These are phyloP conservation scores for Paratinospora sagittata DNA, from an alignment of 164 flowering plant species.

Conservation along the genomic window DNA sequence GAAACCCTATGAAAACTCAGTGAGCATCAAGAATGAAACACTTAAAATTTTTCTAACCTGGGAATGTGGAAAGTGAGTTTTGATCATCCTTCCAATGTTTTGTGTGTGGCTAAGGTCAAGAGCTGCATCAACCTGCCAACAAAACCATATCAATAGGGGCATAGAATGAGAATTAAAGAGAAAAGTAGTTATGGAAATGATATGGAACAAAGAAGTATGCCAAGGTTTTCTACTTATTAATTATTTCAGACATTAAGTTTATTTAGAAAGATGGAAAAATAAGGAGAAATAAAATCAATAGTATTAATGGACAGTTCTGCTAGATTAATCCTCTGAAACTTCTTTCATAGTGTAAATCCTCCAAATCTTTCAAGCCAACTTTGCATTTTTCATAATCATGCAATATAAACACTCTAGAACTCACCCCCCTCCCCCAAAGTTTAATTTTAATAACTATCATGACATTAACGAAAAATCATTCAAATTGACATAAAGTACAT, in stretches of 20 bases:
- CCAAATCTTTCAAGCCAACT: background rate
- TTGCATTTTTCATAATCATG: too few relatives aligned
- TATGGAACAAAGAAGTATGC: background rate
- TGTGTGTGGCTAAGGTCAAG: conserved; percentile 98
- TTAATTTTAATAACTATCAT: too few relatives aligned
- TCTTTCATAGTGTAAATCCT: too few relatives aligned
- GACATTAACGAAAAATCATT: background rate
- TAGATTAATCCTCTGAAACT: background rate
- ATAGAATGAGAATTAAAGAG: background rate
- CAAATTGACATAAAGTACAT: background rate
- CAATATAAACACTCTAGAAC: too few relatives aligned
- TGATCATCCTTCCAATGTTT: conserved; percentile 98
- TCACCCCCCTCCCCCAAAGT: too few relatives aligned
- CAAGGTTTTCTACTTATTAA: background rate
- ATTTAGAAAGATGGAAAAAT: background rate
- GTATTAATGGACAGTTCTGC: background rate
- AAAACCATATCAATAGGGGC: conserved; percentile 4
- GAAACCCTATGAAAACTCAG: background rate
- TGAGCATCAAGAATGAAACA: background rate
- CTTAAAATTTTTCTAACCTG: conserved; percentile 49
- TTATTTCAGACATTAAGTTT: background rate
- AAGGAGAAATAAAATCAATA: background rate
- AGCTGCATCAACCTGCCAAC: conserved; percentile 95
- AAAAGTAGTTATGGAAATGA: background rate
- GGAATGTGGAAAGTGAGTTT: conserved; percentile 92